Conservation (phyloP, 495 filamentous ascomycete genomes). For the Tuber calosporum region DNA sequence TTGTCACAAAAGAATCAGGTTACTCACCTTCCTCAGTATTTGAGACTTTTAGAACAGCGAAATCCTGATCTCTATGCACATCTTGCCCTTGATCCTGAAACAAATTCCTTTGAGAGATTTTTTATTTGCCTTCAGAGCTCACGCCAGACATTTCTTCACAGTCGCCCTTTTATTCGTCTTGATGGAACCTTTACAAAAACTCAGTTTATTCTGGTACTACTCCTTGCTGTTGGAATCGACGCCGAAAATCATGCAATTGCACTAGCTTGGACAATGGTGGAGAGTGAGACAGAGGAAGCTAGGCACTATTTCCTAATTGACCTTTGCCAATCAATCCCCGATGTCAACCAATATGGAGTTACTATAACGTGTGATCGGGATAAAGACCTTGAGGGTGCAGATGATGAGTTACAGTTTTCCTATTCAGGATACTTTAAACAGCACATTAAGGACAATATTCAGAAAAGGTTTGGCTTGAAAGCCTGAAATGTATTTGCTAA, state of each 20-base stretch:
- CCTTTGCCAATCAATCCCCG: background rate
- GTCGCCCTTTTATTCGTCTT: background rate
- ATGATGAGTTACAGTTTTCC: constrained; percentile 7
- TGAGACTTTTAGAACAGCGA: background rate
- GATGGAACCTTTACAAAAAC: constrained; percentile 9
- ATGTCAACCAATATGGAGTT: background rate
- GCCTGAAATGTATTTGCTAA: background rate
- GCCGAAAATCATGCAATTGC: background rate
- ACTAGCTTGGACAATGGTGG: background rate
- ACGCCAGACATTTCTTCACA: background rate
- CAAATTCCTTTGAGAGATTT: background rate
- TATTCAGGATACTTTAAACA: background rate
- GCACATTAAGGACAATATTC: constrained; percentile 15
- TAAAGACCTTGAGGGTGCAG: background rate
- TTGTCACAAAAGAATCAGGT: background rate
- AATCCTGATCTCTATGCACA: background rate
- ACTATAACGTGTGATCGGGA: background rate
- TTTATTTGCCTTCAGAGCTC: constrained; percentile 8
- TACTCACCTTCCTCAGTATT: background rate
- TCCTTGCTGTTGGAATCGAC: constrained; percentile 7
- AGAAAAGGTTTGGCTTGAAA: constrained; percentile 2
- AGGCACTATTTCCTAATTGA: background rate
- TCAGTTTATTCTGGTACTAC: background rate
- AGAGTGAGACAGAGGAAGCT: background rate
- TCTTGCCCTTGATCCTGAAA: background rate